Percentiles rank a stretch among this genome's conserved stretches.
These are phyloP conservation scores for Acer yangbiense DNA, from an alignment of 345 rosid species.

Conservation along the genomic window DNA sequence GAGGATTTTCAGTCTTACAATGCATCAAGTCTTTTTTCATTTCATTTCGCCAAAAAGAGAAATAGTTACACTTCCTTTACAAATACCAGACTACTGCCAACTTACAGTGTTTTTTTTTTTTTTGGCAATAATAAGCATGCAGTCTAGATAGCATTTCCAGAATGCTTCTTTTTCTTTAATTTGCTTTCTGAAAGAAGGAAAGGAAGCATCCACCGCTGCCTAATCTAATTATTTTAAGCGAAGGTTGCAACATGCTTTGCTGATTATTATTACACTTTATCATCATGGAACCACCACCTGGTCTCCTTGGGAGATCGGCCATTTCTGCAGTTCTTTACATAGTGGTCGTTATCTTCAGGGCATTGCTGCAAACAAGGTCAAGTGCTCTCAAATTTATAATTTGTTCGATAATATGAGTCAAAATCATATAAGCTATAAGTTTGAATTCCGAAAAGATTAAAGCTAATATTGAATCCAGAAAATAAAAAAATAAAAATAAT, in stretches of 20 bases:
- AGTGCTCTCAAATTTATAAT: conserved; percentile 1
- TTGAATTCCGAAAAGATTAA: neutral
- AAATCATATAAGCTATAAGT: neutral
- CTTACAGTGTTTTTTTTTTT: conserved; percentile 32
- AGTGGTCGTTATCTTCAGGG: conserved; percentile 95
- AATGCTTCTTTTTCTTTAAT: conserved; percentile 26
- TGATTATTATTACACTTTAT: conserved; percentile 67
- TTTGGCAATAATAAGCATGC: conserved; percentile 9
- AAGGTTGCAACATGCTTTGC: conserved; percentile 18
- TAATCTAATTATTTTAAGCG: conserved; percentile 26
- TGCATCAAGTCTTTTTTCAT: neutral
- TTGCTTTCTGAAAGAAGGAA: conserved; percentile 18
- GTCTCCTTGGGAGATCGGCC: conserved; percentile 99
- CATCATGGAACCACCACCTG: conserved; percentile 99
- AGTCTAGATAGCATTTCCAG: no score
- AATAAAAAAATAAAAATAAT: neutral
- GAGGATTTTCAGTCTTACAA: neutral
- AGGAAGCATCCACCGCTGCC: conserved; percentile 11
- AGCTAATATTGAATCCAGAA: neutral
- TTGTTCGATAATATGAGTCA: neutral
- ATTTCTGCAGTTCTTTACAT: conserved; percentile 91
- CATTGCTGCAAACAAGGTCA: conserved; percentile 70
- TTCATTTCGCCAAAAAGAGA: conserved; percentile 17
- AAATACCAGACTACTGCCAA: conserved; percentile 27
- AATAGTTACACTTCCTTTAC: conserved; percentile 30